Evolutionary conservation across 2,329 filamentous ascomycete genomes (phyloP).

Genomic region (Thelonectria rubi): DNA sequence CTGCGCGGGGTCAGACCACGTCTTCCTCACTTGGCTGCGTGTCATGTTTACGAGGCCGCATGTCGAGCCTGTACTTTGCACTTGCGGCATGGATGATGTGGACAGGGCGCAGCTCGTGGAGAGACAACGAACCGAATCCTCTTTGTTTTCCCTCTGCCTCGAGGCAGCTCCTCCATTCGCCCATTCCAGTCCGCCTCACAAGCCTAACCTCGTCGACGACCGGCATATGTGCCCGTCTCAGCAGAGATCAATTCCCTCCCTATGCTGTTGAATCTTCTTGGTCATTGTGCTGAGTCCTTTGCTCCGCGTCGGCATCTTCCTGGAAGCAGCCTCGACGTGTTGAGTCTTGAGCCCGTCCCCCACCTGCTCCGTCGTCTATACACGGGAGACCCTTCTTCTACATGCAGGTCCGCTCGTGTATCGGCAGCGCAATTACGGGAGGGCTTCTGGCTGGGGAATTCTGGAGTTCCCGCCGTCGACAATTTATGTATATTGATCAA

Average conservation of each 20-base stretch:
- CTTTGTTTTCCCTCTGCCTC: not conserved
- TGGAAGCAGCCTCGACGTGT: too few relatives aligned
- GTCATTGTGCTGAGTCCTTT: too few relatives aligned
- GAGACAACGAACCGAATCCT: not conserved
- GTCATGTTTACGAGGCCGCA: constrained; percentile 11
- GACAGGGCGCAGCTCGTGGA: not conserved
- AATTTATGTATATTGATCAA: not conserved
- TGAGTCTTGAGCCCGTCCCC: not conserved
- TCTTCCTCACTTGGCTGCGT: constrained; percentile 2
- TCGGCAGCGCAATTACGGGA: too few relatives aligned
- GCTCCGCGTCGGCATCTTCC: too few relatives aligned
- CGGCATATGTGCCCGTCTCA: not conserved
- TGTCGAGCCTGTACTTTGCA: not conserved
- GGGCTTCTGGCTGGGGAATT: too few relatives aligned
- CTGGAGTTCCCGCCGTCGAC: too few relatives aligned
- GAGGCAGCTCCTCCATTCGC: not conserved
- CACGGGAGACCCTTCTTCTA: too few relatives aligned
- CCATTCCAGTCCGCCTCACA: not conserved
- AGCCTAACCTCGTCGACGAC: not conserved
- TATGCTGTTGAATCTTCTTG: too few relatives aligned
- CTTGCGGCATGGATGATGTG: not conserved
- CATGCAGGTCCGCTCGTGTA: too few relatives aligned
- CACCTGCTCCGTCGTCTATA: too few relatives aligned
- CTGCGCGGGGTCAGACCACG: constrained; percentile 4
- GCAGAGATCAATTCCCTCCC: too few relatives aligned